phyloP scores from a whole-genome alignment of 108 stramenopile species.

The Seminavis robusta region DNA sequence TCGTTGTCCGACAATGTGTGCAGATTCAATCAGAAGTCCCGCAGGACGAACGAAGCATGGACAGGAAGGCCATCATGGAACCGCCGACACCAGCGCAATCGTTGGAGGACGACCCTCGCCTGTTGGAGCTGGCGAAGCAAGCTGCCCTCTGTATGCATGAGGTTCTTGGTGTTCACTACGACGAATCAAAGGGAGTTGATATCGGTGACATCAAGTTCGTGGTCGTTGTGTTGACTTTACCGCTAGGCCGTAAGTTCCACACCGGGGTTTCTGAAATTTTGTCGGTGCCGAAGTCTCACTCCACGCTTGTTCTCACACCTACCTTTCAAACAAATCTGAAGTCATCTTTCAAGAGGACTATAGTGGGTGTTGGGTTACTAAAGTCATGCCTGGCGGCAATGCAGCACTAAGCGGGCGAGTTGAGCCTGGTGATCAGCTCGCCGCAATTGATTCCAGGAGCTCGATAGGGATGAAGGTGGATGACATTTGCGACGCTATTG shows the following conservation, averaged over 20 bases:
- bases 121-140: conserved; percentile 32
- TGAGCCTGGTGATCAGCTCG: conserved; percentile 76
- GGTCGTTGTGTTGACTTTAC: conserved; percentile 57
- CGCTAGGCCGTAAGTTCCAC: conserved; percentile 61
- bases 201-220: conserved; percentile 64
- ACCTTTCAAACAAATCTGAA: no score
- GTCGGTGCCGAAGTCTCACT: no score
- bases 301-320: no score
- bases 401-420: conserved; percentile 41
- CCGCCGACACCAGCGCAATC: background rate
- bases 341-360: conserved; percentile 66
- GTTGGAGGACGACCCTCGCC: conserved; percentile 16
- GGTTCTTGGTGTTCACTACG: conserved; percentile 51
- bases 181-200: conserved; percentile 51
- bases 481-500: conserved; percentile 43
- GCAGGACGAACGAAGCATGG: no score
- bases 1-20: no score
- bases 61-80: background rate
- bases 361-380: conserved; percentile 72
- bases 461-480: conserved; percentile 62
- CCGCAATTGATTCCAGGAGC: conserved; percentile 68
- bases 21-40: no score
- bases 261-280: no score
- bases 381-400: conserved; percentile 63
- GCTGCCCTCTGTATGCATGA: conserved; percentile 68